Conservation (phyloP, 1,284 basidiomycete species). For the Pascua guehoae region DNA sequence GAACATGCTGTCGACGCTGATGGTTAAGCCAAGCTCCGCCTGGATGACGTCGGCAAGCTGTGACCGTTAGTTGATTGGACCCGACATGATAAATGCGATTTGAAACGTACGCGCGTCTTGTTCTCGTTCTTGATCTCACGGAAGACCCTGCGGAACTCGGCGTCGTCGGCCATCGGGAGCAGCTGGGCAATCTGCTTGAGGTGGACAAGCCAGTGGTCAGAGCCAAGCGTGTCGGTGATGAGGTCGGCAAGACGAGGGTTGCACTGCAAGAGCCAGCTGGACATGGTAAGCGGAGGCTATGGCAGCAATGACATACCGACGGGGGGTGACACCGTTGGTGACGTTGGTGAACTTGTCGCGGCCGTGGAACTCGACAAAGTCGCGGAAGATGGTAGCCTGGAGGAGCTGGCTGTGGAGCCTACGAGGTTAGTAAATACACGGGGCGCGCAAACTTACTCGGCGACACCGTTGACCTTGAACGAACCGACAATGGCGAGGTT, state of each 20-base stretch:
- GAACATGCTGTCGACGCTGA: slow-evolving; percentile 74
- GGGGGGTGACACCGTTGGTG: slow-evolving; percentile 59
- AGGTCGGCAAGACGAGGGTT: slow-evolving; percentile 79
- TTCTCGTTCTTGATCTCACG: slow-evolving; percentile 77
- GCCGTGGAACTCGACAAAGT: slow-evolving; percentile 59
- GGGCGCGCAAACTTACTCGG: slow-evolving; percentile 55
- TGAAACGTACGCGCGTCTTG: slow-evolving; percentile 60
- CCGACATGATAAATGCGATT: no score
- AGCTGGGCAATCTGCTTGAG: slow-evolving; percentile 44
- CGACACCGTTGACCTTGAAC: slow-evolving; percentile 82
- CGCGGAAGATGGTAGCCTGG: slow-evolving; percentile 73
- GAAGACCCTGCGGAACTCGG: slow-evolving; percentile 72
- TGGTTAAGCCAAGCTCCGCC: slow-evolving; percentile 62
- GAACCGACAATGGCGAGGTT: slow-evolving; percentile 58
- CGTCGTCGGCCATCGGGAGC: slow-evolving; percentile 62
- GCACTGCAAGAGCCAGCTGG: slow-evolving; percentile 86
- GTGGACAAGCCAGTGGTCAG: slow-evolving; percentile 73
- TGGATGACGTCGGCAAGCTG: slow-evolving; percentile 67
- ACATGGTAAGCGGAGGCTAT: neutral
- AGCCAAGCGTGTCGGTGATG: slow-evolving; percentile 72
- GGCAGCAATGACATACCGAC: slow-evolving; percentile 20
- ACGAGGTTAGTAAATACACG: neutral
- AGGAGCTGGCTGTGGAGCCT: slow-evolving; percentile 55
- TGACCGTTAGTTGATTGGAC: slow-evolving; percentile 6
- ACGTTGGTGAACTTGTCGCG: slow-evolving; percentile 50